Percentiles rank a stretch among this genome's conserved stretches.
These are phyloP conservation scores for barley (Hordeum vulgare) DNA, from an alignment of 176 grass and related monocot species.

Conservation along the genomic window DNA sequence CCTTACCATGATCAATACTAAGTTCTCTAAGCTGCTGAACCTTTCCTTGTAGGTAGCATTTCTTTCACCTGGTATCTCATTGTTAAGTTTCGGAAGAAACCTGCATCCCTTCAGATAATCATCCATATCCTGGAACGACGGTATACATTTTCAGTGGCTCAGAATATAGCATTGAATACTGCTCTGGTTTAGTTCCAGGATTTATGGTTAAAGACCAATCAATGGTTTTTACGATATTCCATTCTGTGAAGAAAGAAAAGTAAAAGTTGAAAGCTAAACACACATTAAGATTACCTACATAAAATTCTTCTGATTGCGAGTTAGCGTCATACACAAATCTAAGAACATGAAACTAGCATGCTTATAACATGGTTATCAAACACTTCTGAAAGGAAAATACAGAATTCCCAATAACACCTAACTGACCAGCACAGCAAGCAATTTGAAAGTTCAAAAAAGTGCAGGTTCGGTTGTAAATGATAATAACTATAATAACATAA, in stretches of 20 bases:
- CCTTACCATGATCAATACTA: conserved; percentile 93
- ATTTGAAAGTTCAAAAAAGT: conserved; percentile 4
- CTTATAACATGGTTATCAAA: conserved; percentile 3
- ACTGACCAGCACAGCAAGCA: neutral
- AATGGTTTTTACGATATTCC: neutral
- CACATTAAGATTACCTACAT: neutral
- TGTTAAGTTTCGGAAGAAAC: conserved; percentile 95
- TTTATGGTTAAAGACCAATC: neutral
- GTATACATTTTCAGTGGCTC: neutral
- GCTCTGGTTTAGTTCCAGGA: neutral
- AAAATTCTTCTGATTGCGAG: neutral
- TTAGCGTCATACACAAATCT: neutral
- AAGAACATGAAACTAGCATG: conserved; percentile 3
- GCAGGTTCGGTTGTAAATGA: neutral
- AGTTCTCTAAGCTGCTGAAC: conserved; percentile 75
- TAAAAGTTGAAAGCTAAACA: neutral
- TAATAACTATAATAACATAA: neutral
- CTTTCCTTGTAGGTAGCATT: conserved; percentile 95
- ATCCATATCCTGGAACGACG: conserved; percentile 55
- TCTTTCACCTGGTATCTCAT: conserved; percentile 65
- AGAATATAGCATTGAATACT: neutral
- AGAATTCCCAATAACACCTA: neutral
- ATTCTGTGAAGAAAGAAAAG: neutral
- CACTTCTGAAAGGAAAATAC: neutral
- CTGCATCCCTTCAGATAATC: conserved; percentile 83